Percentiles rank a stretch among this genome's conserved stretches.
phyloP scores from a whole-genome alignment of 352 stramenopile species.

The Globisporangium solare region DNA sequence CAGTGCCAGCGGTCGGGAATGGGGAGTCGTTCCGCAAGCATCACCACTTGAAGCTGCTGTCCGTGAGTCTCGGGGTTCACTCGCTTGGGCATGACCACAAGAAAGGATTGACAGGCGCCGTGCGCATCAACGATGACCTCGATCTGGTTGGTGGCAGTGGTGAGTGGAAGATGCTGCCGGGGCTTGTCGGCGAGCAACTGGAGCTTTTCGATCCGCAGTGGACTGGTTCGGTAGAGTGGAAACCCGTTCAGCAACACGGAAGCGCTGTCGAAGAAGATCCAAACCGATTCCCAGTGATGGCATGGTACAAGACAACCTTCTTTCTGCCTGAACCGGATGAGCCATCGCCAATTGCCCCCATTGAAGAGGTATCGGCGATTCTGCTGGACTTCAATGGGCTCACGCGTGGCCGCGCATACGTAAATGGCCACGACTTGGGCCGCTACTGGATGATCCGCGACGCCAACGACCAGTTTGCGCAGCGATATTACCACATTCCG shows the following conservation, averaged over 20 bases:
- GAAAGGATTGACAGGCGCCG: slow-evolving; percentile 53
- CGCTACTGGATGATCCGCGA: slow-evolving; percentile 63
- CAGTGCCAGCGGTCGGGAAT: slow-evolving; percentile 13
- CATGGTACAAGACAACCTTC: slow-evolving; percentile 57
- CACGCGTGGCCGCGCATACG: slow-evolving; percentile 48
- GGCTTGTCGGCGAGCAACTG: slow-evolving; percentile 59
- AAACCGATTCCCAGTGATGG: slow-evolving; percentile 26
- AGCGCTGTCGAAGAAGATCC: slow-evolving; percentile 8
- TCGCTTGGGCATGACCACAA: slow-evolving; percentile 47
- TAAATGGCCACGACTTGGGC: slow-evolving; percentile 66
- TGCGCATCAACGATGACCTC: slow-evolving; percentile 33
- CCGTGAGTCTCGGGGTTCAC: slow-evolving; percentile 52
- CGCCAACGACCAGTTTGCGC: slow-evolving; percentile 38
- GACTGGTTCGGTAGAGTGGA: slow-evolving; percentile 48
- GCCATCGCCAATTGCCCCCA: slow-evolving; percentile 1
- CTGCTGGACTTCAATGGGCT: slow-evolving; percentile 54
- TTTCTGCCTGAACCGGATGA: slow-evolving; percentile 14
- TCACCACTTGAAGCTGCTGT: slow-evolving; percentile 41
- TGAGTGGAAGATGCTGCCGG: slow-evolving; percentile 54
- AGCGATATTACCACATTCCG: slow-evolving; percentile 67
- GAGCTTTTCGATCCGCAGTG: slow-evolving; percentile 47
- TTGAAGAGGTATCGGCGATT: slow-evolving; percentile 37
- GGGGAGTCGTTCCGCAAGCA: slow-evolving; percentile 14
- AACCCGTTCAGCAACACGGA: neutral
- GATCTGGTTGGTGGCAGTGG: slow-evolving; percentile 19